These are phyloP conservation scores for Rhizophagus sp. DNA, from an alignment of 192 early-diverging fungal genomes.

Conservation along the genomic window DNA sequence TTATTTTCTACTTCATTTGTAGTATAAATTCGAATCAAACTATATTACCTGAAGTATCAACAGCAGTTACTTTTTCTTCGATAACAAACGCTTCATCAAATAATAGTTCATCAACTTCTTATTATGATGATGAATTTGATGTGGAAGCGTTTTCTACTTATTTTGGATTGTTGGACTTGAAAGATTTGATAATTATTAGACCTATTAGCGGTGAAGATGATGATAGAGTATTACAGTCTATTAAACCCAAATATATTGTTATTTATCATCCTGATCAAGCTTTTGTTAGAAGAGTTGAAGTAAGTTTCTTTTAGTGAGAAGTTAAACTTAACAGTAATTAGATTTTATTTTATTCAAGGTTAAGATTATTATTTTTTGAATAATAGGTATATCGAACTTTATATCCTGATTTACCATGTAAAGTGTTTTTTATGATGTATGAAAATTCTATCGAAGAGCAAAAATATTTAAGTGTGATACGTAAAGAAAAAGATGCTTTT, in stretches of 20 bases:
- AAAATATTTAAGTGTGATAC: slow-evolving; percentile 77
- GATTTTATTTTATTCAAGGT: not conserved
- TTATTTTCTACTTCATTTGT: not conserved
- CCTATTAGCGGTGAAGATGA: slow-evolving; percentile 66
- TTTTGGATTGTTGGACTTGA: slow-evolving; percentile 50
- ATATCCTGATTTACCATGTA: slow-evolving; percentile 54
- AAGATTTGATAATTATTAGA: slow-evolving; percentile 55
- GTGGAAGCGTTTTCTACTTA: slow-evolving; percentile 42
- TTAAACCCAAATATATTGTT: slow-evolving; percentile 79
- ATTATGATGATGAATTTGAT: slow-evolving; percentile 48
- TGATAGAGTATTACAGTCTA: slow-evolving; percentile 60
- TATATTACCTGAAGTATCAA: not conserved
- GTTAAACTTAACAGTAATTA: not conserved
- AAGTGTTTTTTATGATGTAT: slow-evolving; percentile 93
- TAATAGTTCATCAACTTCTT: not conserved
- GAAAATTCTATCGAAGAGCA: slow-evolving; percentile 96
- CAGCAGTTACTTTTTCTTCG: not conserved
- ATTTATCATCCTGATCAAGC: slow-evolving; percentile 89
- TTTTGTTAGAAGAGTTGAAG: slow-evolving; percentile 88
- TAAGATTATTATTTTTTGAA: not conserved
- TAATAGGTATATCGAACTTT: slow-evolving; percentile 55
- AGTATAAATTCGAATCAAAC: not conserved
- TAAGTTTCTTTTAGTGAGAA: slow-evolving; percentile 33
- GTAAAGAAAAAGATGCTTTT: slow-evolving; percentile 92
- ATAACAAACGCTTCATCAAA: not conserved